A percentile compares a stretch with the other conserved stretches of the same genome.
Evolutionary conservation across 345 rosid genomes (phyloP).

Genomic region (Citrus inodora): DNA sequence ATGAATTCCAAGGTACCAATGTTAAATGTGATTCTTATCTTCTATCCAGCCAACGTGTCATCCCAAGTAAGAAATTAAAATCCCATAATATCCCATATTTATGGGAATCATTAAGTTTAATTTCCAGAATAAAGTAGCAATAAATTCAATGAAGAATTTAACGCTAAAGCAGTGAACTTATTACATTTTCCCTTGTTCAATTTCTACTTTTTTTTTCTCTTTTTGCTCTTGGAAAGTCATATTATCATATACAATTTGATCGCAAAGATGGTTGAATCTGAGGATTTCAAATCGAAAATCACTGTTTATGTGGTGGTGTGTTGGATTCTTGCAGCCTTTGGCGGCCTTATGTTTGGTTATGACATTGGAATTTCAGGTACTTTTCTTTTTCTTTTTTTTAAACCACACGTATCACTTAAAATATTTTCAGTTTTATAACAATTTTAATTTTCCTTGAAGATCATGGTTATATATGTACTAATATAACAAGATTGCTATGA

Average conservation of each 20-base stretch:
- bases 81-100: not conserved
- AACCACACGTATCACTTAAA: not conserved
- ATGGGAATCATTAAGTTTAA: not conserved
- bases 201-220: not conserved
- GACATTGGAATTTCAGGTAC: conserved; percentile 54
- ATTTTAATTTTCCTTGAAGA: not conserved
- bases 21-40: not conserved
- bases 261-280: not conserved
- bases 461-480: not conserved
- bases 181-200: not conserved
- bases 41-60: not conserved
- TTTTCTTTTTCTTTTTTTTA: not conserved
- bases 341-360: conserved; percentile 65
- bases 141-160: not conserved
- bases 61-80: not conserved
- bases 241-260: not conserved
- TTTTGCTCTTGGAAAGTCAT: not conserved
- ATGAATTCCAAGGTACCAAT: not conserved
- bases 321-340: conserved; percentile 44
- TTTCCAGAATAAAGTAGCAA: not conserved
- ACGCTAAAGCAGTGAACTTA: not conserved
- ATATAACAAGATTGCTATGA: not conserved
- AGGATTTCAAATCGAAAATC: conserved; percentile 21
- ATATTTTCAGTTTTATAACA: not conserved
- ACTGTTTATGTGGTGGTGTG: conserved; percentile 37